phyloP scores from a whole-genome alignment of 441 rosid species.

The Mallotus japonicus region DNA sequence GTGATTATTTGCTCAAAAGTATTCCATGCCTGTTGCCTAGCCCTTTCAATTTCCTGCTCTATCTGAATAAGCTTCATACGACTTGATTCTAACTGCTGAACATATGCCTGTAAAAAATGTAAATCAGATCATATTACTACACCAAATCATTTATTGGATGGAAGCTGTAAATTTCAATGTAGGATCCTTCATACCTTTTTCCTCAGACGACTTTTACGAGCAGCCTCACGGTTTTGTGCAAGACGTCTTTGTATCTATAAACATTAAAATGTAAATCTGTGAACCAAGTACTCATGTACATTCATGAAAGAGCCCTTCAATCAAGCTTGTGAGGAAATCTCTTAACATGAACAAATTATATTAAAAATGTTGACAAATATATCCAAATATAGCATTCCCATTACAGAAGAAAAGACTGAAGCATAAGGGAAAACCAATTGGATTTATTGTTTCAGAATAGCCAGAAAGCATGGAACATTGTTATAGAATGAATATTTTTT shows the following conservation, averaged over 20 bases:
- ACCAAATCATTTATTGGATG: constrained; percentile 11
- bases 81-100: constrained; percentile 89
- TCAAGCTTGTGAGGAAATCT: not conserved
- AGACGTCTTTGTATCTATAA: constrained; percentile 83
- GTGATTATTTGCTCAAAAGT: not conserved
- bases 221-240: constrained; percentile 98
- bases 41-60: constrained; percentile 84
- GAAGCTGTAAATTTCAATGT: constrained; percentile 6
- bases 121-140: constrained; percentile 13
- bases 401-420: no score
- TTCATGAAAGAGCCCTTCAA: constrained; percentile 9
- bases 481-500: not conserved
- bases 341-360: not conserved
- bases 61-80: constrained; percentile 71
- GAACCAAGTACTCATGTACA: constrained; percentile 16
- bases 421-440: no score
- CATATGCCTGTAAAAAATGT: constrained; percentile 75
- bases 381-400: no score
- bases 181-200: constrained; percentile 58
- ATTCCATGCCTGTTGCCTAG: constrained; percentile 68
- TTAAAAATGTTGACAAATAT: not conserved
- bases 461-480: not conserved
- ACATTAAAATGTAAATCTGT: constrained; percentile 19
- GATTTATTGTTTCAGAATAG: not conserved
- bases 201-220: constrained; percentile 92